Conservation (phyloP, 768 basidiomycete genomes). For the Panus rudis region DNA sequence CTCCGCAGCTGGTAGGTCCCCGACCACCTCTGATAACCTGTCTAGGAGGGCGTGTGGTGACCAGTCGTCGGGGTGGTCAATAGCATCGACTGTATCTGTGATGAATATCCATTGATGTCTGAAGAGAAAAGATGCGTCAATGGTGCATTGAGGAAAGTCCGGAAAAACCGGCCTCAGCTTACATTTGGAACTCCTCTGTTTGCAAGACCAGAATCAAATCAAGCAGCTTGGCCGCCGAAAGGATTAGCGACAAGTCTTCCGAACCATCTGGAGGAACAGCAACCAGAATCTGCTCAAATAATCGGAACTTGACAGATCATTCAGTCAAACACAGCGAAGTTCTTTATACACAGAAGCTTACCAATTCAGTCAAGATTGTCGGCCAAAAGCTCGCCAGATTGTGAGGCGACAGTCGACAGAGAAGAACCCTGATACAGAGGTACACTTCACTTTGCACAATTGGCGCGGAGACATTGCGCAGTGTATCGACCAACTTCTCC, state of each 20-base stretch:
- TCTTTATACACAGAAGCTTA: conserved; percentile 26
- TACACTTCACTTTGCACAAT: conserved; percentile 93
- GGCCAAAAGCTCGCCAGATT: conserved; percentile 97
- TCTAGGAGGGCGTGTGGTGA: conserved; percentile 86
- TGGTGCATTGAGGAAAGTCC: not conserved
- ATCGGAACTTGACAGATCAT: conserved; percentile 55
- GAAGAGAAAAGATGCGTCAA: conserved; percentile 3
- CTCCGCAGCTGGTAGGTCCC: conserved; percentile 51
- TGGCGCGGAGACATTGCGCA: conserved; percentile 72
- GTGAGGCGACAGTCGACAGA: conserved; percentile 86
- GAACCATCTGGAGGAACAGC: conserved; percentile 73
- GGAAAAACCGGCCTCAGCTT: conserved; percentile 2
- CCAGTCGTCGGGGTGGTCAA: conserved; percentile 82
- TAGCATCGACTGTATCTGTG: conserved; percentile 93
- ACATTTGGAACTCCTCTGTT: conserved; percentile 98
- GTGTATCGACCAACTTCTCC: conserved; percentile 91
- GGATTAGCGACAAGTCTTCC: conserved; percentile 74
- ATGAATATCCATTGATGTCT: conserved; percentile 99
- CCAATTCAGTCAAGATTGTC: conserved; percentile 87
- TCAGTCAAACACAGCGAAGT: not conserved
- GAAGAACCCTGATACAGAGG: conserved; percentile 82
- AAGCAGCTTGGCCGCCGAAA: conserved; percentile 90
- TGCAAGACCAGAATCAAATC: conserved; percentile 90
- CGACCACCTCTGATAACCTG: conserved; percentile 76
- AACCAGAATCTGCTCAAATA: conserved; percentile 77